Base-by-base conservation (phyloP, 2,329 filamentous ascomycete species). In the Paecilomyces formosus region DNA sequence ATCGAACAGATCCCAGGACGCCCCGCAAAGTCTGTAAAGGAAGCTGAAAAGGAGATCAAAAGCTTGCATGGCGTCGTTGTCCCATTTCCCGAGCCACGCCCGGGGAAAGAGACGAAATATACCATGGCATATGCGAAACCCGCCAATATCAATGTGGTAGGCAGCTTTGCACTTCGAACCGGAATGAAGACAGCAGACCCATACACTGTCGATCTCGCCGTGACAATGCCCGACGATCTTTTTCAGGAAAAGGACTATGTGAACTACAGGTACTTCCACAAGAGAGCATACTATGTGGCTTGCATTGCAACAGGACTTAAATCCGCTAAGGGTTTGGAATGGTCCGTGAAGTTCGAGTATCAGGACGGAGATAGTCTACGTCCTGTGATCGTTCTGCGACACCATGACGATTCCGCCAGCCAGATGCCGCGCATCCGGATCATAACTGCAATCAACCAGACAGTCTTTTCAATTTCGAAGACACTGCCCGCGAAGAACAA, bases 201-300 rank as follows among this genome's bases (percentile, higher is more conserved):
- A 26, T 76, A 87, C 26, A 79, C 82, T 15, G 81, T 97, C 60
- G 93, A 97, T 73, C 84, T 97, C 82, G 86, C 93, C 5, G 85
- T 96, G 15, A 88, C 89, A 54, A 95, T 99, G 85, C 93, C 94
- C 4, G 66, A 78, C 58, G 77, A 82, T 0, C 76, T 96, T 12
- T 92, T 97, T 67, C 91, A 96, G 69, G 90, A 95, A 52, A 97
- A 97, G 75, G 94, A 99, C 74, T 97, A 93, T 71, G 81, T 92
- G 55, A 92, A 96, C 72, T 83, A 94, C 78, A 85, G 94, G 61
- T 97, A 96, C 76, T 96, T 97, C 70, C 92, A 97, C 77, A 95
- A 96, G 68, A 82, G 92, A 62, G 89, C 94, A 12, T 97, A 93
- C 74, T 97, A 95, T 70, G 78, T 97, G 55, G 90, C 92, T 33